These are phyloP conservation scores for Linderniella brevidens DNA, from an alignment of 257 asterid genomes.

Conservation along the genomic window DNA sequence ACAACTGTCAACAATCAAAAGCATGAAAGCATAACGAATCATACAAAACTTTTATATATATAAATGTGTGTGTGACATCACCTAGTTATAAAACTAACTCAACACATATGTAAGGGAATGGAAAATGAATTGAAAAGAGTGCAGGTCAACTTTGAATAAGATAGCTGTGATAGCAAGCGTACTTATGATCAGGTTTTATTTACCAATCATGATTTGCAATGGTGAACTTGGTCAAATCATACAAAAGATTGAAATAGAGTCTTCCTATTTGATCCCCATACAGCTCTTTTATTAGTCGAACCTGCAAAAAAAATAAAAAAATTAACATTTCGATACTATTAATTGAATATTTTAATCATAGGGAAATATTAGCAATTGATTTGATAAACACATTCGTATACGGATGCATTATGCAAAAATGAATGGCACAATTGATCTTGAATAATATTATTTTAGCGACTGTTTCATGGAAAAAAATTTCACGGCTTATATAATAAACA, in stretches of 20 bases:
- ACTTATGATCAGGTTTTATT: slow-evolving; percentile 12
- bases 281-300: slow-evolving; percentile 84
- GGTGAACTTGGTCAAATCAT: slow-evolving; percentile 68
- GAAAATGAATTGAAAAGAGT: slow-evolving; percentile 4
- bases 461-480: not conserved
- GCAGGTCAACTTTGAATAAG: slow-evolving; percentile 4
- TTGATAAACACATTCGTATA: too few relatives aligned
- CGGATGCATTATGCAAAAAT: too few relatives aligned
- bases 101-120: not conserved
- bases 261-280: slow-evolving; percentile 90
- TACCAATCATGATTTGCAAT: slow-evolving; percentile 76
- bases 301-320: slow-evolving; percentile 32
- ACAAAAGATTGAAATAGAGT: slow-evolving; percentile 85
- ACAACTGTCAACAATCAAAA: not conserved
- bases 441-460: not conserved
- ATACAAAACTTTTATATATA: too few relatives aligned
- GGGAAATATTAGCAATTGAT: not conserved
- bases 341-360: slow-evolving; percentile 6
- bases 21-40: too few relatives aligned
- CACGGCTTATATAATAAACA: not conserved
- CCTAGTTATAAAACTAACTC: too few relatives aligned
- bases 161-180: slow-evolving; percentile 1
- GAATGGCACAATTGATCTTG: too few relatives aligned
- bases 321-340: slow-evolving; percentile 4
- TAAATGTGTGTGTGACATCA: too few relatives aligned